A percentile compares a stretch with the other conserved stretches of the same genome.
phyloP scores from a whole-genome alignment of 305 asterid genomes.

The Solanum hybrid region DNA sequence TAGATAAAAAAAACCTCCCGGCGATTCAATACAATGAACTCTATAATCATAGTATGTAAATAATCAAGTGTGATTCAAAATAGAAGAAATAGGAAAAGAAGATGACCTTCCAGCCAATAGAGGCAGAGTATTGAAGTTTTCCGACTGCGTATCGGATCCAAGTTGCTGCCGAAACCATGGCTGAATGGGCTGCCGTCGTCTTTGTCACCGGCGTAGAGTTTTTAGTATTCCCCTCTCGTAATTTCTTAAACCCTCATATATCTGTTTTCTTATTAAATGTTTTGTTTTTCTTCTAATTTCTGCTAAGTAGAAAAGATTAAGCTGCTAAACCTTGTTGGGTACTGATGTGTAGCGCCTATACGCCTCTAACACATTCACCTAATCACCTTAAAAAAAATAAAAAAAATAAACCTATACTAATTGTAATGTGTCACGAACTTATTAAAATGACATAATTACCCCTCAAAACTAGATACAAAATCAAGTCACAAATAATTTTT shows the following conservation, averaged over 20 bases:
- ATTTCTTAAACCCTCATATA: background rate
- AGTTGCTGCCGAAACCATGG: constrained; percentile 47
- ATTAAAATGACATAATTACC: background rate
- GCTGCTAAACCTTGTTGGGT: background rate
- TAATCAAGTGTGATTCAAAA: background rate
- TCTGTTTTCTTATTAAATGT: background rate
- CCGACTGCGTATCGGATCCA: constrained; percentile 45
- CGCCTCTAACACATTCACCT: background rate
- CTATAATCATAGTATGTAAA: background rate
- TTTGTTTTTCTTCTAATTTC: background rate
- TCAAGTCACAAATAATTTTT: background rate
- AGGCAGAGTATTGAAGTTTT: constrained; percentile 37
- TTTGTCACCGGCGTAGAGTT: background rate
- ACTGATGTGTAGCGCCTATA: background rate
- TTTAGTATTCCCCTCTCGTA: background rate
- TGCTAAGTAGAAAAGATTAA: background rate
- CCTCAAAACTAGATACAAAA: background rate
- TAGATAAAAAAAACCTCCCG: background rate
- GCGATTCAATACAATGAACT: background rate
- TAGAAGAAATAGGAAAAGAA: background rate
- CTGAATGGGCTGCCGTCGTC: background rate
- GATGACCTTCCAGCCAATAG: constrained; percentile 23
- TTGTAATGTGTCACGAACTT: background rate
- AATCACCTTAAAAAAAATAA: background rate
- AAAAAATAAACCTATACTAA: background rate